These are phyloP conservation scores for Penicillium vulpinum DNA, from an alignment of 2,329 filamentous ascomycete genomes.

Conservation along the genomic window DNA sequence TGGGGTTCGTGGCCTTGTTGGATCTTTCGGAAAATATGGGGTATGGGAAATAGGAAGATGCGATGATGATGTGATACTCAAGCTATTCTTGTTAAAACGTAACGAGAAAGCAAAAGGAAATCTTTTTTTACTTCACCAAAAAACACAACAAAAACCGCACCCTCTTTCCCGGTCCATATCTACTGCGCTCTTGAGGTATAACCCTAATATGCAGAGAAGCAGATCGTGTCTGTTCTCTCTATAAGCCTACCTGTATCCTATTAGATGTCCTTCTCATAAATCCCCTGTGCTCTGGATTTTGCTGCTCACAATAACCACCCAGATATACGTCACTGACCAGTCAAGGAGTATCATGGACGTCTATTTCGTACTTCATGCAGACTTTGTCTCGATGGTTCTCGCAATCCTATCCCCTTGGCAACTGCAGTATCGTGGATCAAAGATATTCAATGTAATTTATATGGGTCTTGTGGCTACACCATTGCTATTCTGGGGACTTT, in stretches of 20 bases:
- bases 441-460: constrained; percentile 1
- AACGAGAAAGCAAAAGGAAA: constrained; percentile 33
- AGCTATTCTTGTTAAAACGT: constrained; percentile 29
- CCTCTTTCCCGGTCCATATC: neutral
- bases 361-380: neutral
- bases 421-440: neutral
- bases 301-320: neutral
- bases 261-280: neutral
- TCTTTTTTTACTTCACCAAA: constrained; percentile 23
- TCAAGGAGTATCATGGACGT: neutral
- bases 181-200: neutral
- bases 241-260: neutral
- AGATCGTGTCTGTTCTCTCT: neutral
- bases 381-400: neutral
- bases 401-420: neutral
- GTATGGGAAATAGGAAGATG: constrained; percentile 28
- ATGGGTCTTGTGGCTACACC: constrained; percentile 6
- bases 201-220: neutral
- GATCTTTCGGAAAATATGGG: constrained; percentile 17
- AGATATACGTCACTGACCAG: neutral
- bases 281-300: neutral
- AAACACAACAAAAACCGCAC: constrained; percentile 15
- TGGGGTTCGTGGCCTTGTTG: constrained; percentile 22
- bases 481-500: neutral
- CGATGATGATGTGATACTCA: constrained; percentile 33